A percentile compares a stretch with the other conserved stretches of the same genome.
Evolutionary conservation across 2,329 filamentous ascomycete species (phyloP).

Genomic region (Bipolaris gigantea): DNA sequence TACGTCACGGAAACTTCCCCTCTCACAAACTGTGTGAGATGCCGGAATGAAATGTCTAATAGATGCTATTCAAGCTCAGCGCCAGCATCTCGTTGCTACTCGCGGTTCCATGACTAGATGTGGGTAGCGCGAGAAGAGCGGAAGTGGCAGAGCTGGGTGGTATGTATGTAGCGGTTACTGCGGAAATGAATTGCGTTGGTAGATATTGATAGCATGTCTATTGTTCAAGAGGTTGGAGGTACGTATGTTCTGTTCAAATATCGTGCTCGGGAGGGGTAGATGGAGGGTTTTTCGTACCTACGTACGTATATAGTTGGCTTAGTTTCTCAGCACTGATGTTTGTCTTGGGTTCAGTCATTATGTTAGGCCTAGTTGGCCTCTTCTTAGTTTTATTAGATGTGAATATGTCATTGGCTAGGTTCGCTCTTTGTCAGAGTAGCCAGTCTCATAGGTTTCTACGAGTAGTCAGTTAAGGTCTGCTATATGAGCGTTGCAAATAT

Average conservation of each 20-base stretch:
- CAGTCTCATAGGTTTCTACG: too few relatives aligned
- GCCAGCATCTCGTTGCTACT: slow-evolving; percentile 7
- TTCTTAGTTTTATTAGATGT: too few relatives aligned
- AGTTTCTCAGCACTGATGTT: neutral
- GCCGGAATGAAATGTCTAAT: slow-evolving; percentile 30
- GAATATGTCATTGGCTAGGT: too few relatives aligned
- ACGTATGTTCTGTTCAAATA: slow-evolving; percentile 16
- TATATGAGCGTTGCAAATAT: too few relatives aligned
- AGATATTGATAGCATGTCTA: slow-evolving; percentile 20
- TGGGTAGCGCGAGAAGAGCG: neutral
- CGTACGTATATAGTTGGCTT: neutral
- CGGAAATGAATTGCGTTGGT: slow-evolving; percentile 25
- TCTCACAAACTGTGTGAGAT: slow-evolving; percentile 10
- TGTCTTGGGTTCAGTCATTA: too few relatives aligned
- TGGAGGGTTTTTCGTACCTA: neutral
- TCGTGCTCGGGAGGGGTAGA: slow-evolving; percentile 1
- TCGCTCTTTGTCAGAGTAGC: too few relatives aligned
- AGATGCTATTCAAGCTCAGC: slow-evolving; percentile 22
- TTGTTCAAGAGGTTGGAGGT: slow-evolving; percentile 17
- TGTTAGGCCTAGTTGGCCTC: too few relatives aligned
- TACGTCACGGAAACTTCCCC: neutral
- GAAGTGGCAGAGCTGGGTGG: slow-evolving; percentile 18
- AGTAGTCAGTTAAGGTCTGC: too few relatives aligned
- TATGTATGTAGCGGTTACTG: slow-evolving; percentile 13
- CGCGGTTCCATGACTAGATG: neutral